phyloP scores from a whole-genome alignment of 2,329 filamentous ascomycete genomes.

The Aspergillus aculeatus region DNA sequence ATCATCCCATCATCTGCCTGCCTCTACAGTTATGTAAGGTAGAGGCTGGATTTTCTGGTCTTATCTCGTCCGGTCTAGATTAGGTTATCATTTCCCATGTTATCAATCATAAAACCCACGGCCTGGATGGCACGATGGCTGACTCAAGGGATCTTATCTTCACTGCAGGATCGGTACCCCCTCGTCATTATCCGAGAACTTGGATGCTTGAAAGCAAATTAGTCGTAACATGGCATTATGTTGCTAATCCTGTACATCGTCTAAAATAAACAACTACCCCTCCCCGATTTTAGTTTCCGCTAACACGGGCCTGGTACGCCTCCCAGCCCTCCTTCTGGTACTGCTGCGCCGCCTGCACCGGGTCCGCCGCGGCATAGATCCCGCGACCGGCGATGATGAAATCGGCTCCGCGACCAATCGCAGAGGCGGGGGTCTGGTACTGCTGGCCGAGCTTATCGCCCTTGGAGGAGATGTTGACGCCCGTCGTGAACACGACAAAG shows the following conservation, averaged over 20 bases:
- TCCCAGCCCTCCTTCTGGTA: slow-evolving; percentile 49
- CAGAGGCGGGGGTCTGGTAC: slow-evolving; percentile 49
- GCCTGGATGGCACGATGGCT: neutral
- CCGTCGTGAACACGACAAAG: slow-evolving; percentile 51
- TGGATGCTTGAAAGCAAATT: neutral
- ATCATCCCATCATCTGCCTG: too few relatives aligned
- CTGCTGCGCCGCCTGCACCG: slow-evolving; percentile 43
- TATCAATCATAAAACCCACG: neutral
- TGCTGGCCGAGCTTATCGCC: slow-evolving; percentile 50
- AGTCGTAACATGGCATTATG: neutral
- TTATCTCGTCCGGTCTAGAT: neutral
- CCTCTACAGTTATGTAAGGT: neutral
- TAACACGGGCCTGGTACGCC: slow-evolving; percentile 43
- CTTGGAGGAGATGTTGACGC: slow-evolving; percentile 48
- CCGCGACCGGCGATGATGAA: slow-evolving; percentile 50
- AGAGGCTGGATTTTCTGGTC: neutral
- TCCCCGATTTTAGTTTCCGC: slow-evolving; percentile 12
- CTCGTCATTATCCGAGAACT: neutral
- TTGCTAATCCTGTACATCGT: neutral
- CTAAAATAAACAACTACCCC: neutral
- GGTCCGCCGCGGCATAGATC: slow-evolving; percentile 47
- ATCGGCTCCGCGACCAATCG: slow-evolving; percentile 47
- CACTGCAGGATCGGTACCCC: slow-evolving; percentile 1
- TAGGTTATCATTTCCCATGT: slow-evolving; percentile 1
- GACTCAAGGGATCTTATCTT: neutral